These are phyloP conservation scores for Trichosporon asahii DNA, from an alignment of 1,284 basidiomycete genomes.

Conservation along the genomic window DNA sequence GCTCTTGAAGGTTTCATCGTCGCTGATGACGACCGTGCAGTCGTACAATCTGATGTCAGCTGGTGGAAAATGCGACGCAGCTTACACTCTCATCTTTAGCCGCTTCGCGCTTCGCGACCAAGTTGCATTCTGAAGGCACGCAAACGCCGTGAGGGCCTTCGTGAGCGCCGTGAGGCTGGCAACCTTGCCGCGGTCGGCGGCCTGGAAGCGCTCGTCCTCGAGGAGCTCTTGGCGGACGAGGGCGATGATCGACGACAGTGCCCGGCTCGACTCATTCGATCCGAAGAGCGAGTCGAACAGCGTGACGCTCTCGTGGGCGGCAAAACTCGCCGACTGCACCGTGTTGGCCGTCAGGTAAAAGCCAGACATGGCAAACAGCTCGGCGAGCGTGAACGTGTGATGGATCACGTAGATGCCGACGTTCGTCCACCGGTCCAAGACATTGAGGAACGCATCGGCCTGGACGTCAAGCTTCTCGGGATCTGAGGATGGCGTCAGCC, in stretches of 20 bases:
- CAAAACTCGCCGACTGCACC: conserved; percentile 45
- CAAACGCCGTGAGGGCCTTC: conserved; percentile 57
- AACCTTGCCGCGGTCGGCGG: conserved; percentile 41
- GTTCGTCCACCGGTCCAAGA: conserved; percentile 56
- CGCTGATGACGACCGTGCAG: conserved; percentile 52
- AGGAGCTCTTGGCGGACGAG: conserved; percentile 54
- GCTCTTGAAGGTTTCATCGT: conserved; percentile 30
- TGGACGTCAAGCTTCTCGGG: conserved; percentile 17
- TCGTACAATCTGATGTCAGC: conserved; percentile 49
- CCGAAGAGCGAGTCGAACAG: conserved; percentile 57
- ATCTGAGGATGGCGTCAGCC: conserved; percentile 11
- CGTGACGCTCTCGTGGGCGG: conserved; percentile 55
- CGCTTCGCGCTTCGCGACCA: conserved; percentile 48
- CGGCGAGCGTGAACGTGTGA: conserved; percentile 56
- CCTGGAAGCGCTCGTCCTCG: conserved; percentile 46
- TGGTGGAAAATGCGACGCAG: not conserved
- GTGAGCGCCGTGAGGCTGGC: conserved; percentile 52
- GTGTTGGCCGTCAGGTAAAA: conserved; percentile 53
- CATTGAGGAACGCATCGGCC: conserved; percentile 44
- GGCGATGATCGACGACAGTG: conserved; percentile 54
- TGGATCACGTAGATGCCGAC: conserved; percentile 56
- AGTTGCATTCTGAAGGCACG: conserved; percentile 55
- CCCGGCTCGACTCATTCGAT: conserved; percentile 55
- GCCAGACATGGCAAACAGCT: conserved; percentile 56
- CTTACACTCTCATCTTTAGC: conserved; percentile 52